A percentile compares a stretch with the other conserved stretches of the same genome.
phyloP scores from a whole-genome alignment of 2,329 filamentous ascomycete species.

The Albifimbria verrucaria region DNA sequence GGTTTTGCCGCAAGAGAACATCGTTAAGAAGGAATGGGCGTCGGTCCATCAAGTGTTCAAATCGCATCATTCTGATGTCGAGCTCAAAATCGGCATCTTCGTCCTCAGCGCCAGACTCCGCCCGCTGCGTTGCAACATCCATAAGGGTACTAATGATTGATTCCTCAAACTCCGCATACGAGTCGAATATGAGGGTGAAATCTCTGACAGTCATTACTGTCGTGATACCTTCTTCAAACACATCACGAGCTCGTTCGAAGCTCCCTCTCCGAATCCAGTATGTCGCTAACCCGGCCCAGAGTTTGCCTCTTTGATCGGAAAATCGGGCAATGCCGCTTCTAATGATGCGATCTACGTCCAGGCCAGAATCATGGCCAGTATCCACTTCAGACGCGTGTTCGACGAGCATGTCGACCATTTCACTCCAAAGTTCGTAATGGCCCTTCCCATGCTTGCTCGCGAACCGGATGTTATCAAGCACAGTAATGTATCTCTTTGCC shows the following conservation, averaged over 20 bases:
- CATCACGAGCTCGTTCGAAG: slow-evolving; percentile 87
- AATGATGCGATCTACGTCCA: slow-evolving; percentile 89
- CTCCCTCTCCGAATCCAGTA: slow-evolving; percentile 94
- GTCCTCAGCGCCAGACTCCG: slow-evolving; percentile 74
- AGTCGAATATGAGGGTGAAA: slow-evolving; percentile 94
- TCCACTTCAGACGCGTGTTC: slow-evolving; percentile 85
- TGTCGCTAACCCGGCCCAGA: slow-evolving; percentile 92
- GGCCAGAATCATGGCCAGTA: slow-evolving; percentile 74
- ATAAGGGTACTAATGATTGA: slow-evolving; percentile 89
- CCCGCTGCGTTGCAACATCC: slow-evolving; percentile 76
- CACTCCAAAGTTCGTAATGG: slow-evolving; percentile 94
- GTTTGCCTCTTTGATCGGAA: slow-evolving; percentile 86
- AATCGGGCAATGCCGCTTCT: slow-evolving; percentile 88
- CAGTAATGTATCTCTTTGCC: slow-evolving; percentile 83
- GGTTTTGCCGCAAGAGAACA: slow-evolving; percentile 90
- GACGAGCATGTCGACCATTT: slow-evolving; percentile 94
- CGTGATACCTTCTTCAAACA: slow-evolving; percentile 94
- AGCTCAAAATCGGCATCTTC: slow-evolving; percentile 89
- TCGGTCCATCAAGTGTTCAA: slow-evolving; percentile 96
- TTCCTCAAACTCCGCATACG: slow-evolving; percentile 95
- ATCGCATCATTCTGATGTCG: slow-evolving; percentile 95
- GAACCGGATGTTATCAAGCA: slow-evolving; percentile 88
- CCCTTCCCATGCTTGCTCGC: slow-evolving; percentile 91
- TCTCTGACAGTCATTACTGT: slow-evolving; percentile 99
- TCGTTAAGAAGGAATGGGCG: slow-evolving; percentile 95